Evolutionary conservation across 2,329 filamentous ascomycete genomes (phyloP), one percentile per base, ranked within the genome.

Genomic region (Kalaharituber pfeilii): DNA sequence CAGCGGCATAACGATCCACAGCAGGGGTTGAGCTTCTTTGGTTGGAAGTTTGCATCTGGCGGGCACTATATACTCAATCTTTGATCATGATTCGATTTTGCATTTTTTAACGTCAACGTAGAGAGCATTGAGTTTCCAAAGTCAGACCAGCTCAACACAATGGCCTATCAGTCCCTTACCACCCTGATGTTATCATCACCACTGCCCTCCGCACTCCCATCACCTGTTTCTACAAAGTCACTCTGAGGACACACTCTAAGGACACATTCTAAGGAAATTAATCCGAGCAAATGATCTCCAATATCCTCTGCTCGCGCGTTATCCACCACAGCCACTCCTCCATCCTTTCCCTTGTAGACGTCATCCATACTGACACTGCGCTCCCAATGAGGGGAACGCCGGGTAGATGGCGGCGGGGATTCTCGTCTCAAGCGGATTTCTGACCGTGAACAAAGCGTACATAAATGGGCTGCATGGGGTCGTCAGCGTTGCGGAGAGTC

Each of bases 371-470:
- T n/a, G n/a, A n/a, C n/a, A n/a, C n/a, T n/a, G n/a, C n/a, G n/a
- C n/a, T n/a, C n/a, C n/a, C n/a, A n/a, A n/a, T n/a, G n/a, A n/a
- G n/a, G n/a, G n/a, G n/a, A n/a, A n/a, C n/a, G n/a, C n/a, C n/a
- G n/a, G n/a, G n/a, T n/a, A n/a, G n/a, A n/a, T n/a, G n/a, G n/a
- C n/a, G n/a, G n/a, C n/a, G n/a, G n/a, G n/a, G n/a, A 85, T 81
- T 65, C 76, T 84, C 15, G 76, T 76, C 60, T 75, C 75, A 0
- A 87, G 85, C 1, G 76, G 79, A 13, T 81, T 95, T 62, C 82
- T 87, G 71, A 95, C 88, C 0, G 78, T 91, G 62, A 95, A 95
- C 71, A 77, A 89, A 36, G 87, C 88, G 13, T 95, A 88, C 69
- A 79, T 81, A 15, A 85, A 80, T 5, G 82, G 82, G 2, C 74